A percentile compares a stretch with the other conserved stretches of the same genome.
These are phyloP conservation scores for Thielaviopsis musarum DNA, from an alignment of 2,329 filamentous ascomycete species.

Conservation along the genomic window DNA sequence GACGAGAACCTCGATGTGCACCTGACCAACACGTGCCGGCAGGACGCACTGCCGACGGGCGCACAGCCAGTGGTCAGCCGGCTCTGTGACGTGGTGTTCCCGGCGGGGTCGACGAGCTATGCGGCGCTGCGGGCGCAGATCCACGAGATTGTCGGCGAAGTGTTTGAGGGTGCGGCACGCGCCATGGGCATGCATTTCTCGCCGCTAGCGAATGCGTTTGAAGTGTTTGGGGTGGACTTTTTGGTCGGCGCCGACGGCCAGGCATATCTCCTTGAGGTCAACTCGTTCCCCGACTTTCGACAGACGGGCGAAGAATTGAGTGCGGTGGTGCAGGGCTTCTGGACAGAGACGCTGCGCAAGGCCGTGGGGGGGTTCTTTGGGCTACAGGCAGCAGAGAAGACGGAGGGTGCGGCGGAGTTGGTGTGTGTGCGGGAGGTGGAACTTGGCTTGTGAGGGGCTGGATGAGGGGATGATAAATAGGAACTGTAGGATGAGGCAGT, in stretches of 20 bases:
- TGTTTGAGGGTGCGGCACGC: constrained; percentile 74
- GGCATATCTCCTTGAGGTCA: constrained; percentile 75
- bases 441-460: constrained; percentile 25
- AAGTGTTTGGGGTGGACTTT: constrained; percentile 85
- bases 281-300: constrained; percentile 89
- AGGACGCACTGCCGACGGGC: constrained; percentile 36
- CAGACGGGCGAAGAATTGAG: constrained; percentile 68
- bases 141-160: constrained; percentile 51
- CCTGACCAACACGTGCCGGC: constrained; percentile 90
- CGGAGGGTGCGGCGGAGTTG: constrained; percentile 22
- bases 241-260: constrained; percentile 50
- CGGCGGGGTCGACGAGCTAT: constrained; percentile 41
- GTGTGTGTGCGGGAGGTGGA: constrained; percentile 36
- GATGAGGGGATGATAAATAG: constrained; percentile 13
- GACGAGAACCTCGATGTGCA: constrained; percentile 47
- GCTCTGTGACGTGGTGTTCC: constrained; percentile 51
- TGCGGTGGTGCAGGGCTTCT: constrained; percentile 57
- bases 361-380: constrained; percentile 54
- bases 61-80: constrained; percentile 43
- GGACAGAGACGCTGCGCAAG: constrained; percentile 53
- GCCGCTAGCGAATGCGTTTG: constrained; percentile 72
- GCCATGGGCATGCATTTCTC: constrained; percentile 87
- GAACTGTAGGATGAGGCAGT: not conserved
- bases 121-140: constrained; percentile 55
- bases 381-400: constrained; percentile 15